Evolutionary conservation across 805 yeast species (phyloP), one percentile per base, ranked within the genome.

Genomic region (Schwanniomyces occidentalis): DNA sequence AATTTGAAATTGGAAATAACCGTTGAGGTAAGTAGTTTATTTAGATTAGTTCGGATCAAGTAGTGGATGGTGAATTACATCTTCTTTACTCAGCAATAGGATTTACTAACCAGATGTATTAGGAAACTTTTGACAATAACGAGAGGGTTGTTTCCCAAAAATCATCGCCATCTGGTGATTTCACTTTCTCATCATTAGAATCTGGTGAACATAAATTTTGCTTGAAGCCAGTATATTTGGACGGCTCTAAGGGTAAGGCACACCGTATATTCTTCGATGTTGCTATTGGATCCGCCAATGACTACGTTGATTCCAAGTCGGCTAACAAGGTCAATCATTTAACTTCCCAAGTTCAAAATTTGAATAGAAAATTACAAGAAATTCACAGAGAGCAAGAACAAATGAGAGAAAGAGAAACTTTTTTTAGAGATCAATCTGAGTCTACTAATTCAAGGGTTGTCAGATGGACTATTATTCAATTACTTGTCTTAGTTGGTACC

Each of bases 181-280:
- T 87, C 59, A 73, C 89, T 19, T 89, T 86, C 68, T 82, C 90
- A 8, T 85, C 96, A 1, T 64, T 79, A 29, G 95, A 85, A 35
- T 68, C 82, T 8, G 96, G 96, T 24, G 95, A 85, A 56, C 96
- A 89, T 69, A 73, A 74, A 50, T 73, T 90, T 49, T 89, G 97
- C 63, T 65, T 89, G 48, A 64, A 62, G 15, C 78, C 80, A 17
- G 48, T 59, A 13, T 58, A 80, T 79, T 25, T 80, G 80, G 87
- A 85, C 35, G 84, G 89, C 80, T 71, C 85, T 51, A 69, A 76
- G 40, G 75, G 76, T 51, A 68, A 71, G 41, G 63, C 62, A 40
- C 82, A 87, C 48, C 76, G 93, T 57, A 72, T 91, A 31, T 78
- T 78, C 55, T 70, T 89, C 35, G 95, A 86, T 56, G 66, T 87